Evolutionary conservation across 1,139 yeast genomes (phyloP), one percentile per base, ranked within the genome.

Genomic region (Scheffersomyces quercinus): DNA sequence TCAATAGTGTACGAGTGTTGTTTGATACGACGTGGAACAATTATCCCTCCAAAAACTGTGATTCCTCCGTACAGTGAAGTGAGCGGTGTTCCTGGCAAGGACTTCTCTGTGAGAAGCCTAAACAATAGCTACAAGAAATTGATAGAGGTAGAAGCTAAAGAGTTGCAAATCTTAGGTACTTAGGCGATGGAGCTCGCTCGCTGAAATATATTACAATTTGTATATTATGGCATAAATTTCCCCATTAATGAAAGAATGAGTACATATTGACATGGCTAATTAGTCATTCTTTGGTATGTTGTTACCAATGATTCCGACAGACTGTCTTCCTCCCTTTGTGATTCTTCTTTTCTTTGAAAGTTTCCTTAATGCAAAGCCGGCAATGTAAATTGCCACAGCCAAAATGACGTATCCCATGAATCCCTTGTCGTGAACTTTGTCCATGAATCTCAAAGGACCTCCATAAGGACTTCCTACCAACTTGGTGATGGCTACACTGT

Each of bases 1-100:
- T 67, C 77, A 5, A 72, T 82, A n/a, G 65, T 86, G 29, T 79
- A 82, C 50, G 90, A 85, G 53, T 81, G 88, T 52, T 83, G 83
- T 33, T 56, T 79, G 9, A 67, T 86, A 2, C 72, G 73, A 13
- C 67, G 69, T 30, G 73, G 73, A 14, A 67, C 84, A 0, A 64
- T 60, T 4, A 58, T 86, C 2, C 88, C 91, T 0, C 75, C 81
- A 1, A 70, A 72, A 46, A 64, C 71, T 48, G 82, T 81, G 30
- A 69, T 85, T 8, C 85, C 89, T 1, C 85, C 90, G 0, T 81
- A 70, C 50, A 74, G 84, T 41, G 63, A 72, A 34, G 86, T 83
- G 4, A 56, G 65, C 52, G 77, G 77, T 0, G 51, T 50, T 6
- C 73, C 75, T 3, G 73, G 74, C 0, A 45, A 45, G 6, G 55